Evolutionary conservation across 176 grass and related monocot species (phyloP), one percentile per base, ranked within the genome.

Genomic region (Musa beccarii): DNA sequence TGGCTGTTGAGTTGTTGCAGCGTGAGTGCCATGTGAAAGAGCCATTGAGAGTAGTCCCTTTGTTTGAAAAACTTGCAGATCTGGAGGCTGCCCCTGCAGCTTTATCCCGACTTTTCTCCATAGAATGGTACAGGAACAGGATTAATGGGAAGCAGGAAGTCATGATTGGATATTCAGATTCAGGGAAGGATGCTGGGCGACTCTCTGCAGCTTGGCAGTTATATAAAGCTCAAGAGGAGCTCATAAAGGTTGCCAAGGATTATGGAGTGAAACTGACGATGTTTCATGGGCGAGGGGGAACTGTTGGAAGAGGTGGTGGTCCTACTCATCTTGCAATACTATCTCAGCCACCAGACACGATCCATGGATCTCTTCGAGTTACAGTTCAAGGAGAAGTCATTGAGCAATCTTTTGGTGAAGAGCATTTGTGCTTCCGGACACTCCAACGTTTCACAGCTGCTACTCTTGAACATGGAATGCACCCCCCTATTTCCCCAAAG

Each of bases 381-480:
- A 98, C 94, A 20, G 86, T 98, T 72, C 90, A 98, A 81, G 90
- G 94, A 72, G 94, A 98, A 86, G 94, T 98, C 59, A 98, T 98
- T 70, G 94, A 98, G 43, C 90, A 91, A 70, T 98, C 90, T 49
- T 98, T 98, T 80, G 94, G 94, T 24, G 90, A 98, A 80, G 94
- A 98, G 64, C 94, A 91, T 76, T 85, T 98, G 82, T 98, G 94
- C 78, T 98, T 93, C 82, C 91, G 88, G 76, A 98, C 90, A 11
- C 86, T 98, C 34, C 90, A 98, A 79, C 88, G 90, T 81, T 98
- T 98, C 72, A 91, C 90, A 70, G 86, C 90, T 82, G 94, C 94
- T 87, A 98, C 86, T 74, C 85, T 98, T 79, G 94, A 98, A 72
- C 94, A 98, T 87, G 94, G 94, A 62, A 84, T 84, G 76, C 82